Evolutionary conservation across 169 alveolate genomes (phyloP).

Genomic region (Babesia microti): DNA sequence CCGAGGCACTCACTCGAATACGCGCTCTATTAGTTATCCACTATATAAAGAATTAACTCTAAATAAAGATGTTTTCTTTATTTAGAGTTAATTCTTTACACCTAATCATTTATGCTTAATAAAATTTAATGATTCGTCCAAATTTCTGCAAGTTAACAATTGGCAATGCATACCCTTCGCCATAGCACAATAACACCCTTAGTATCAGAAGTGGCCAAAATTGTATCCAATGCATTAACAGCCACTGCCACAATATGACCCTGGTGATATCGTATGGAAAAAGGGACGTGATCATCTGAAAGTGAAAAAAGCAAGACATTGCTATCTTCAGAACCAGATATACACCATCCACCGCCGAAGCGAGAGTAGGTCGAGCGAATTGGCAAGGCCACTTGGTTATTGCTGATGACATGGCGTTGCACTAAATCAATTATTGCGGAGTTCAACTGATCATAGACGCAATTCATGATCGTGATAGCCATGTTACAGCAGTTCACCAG

Average conservation of each 20-base stretch:
- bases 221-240: conserved; percentile 65
- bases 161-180: conserved; percentile 45
- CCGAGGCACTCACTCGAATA: too few relatives aligned
- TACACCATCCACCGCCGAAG: conserved; percentile 67
- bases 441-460: conserved; percentile 61
- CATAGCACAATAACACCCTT: conserved; percentile 70
- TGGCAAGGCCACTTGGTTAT: conserved; percentile 54
- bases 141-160: too few relatives aligned
- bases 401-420: conserved; percentile 48
- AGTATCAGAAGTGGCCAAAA: conserved; percentile 67
- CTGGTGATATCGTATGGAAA: conserved; percentile 40
- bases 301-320: conserved; percentile 54
- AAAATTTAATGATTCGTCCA: too few relatives aligned
- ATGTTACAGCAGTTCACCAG: conserved; percentile 66
- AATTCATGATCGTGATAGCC: conserved; percentile 60
- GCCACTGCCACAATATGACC: conserved; percentile 74
- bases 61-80: too few relatives aligned
- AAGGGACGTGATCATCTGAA: conserved; percentile 43
- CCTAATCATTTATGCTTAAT: too few relatives aligned
- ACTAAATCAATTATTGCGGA: too few relatives aligned
- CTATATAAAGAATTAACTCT: too few relatives aligned
- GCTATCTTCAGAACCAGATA: conserved; percentile 64
- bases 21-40: too few relatives aligned
- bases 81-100: too few relatives aligned
- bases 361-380: conserved; percentile 49